Percentiles rank a stretch among this genome's conserved stretches.
Evolutionary conservation across 2,329 filamentous ascomycete species (phyloP).

Genomic region (Ascochyta pisi): DNA sequence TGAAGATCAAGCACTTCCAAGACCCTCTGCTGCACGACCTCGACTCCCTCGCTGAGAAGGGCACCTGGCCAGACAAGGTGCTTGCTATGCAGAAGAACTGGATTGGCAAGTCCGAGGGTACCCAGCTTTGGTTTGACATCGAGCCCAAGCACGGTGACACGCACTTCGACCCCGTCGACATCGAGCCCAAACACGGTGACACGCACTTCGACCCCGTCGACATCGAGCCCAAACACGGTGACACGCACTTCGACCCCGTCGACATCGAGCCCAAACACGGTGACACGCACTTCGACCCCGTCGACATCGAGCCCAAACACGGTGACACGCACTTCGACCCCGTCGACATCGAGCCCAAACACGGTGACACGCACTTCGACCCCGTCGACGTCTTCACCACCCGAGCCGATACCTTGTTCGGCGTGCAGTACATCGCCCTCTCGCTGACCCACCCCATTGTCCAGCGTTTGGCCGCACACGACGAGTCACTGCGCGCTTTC

Average conservation of each 20-base stretch:
- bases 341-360: slow-evolving; percentile 59
- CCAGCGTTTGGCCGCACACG: slow-evolving; percentile 62
- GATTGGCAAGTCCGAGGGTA: slow-evolving; percentile 80
- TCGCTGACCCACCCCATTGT: slow-evolving; percentile 77
- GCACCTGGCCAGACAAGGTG: slow-evolving; percentile 82
- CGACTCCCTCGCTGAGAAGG: slow-evolving; percentile 66
- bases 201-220: slow-evolving; percentile 65
- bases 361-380: slow-evolving; percentile 49
- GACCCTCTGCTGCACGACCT: slow-evolving; percentile 75
- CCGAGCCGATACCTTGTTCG: slow-evolving; percentile 84
- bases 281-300: slow-evolving; percentile 48
- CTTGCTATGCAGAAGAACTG: slow-evolving; percentile 85
- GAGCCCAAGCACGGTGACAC: slow-evolving; percentile 47
- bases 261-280: slow-evolving; percentile 58
- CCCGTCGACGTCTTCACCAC: slow-evolving; percentile 81
- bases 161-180: slow-evolving; percentile 62
- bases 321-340: slow-evolving; percentile 46
- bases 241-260: slow-evolving; percentile 62
- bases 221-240: too few species aligned
- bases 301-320: slow-evolving; percentile 57
- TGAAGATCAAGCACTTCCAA: slow-evolving; percentile 81
- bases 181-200: too few species aligned
- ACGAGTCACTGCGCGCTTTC: slow-evolving; percentile 71
- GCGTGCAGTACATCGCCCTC: slow-evolving; percentile 83
- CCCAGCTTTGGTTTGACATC: slow-evolving; percentile 73